A percentile compares a stretch with the other conserved stretches of the same genome.
Conservation (phyloP, 192 early-diverging fungal genomes). For the Fimicolochytrium jonesii region DNA sequence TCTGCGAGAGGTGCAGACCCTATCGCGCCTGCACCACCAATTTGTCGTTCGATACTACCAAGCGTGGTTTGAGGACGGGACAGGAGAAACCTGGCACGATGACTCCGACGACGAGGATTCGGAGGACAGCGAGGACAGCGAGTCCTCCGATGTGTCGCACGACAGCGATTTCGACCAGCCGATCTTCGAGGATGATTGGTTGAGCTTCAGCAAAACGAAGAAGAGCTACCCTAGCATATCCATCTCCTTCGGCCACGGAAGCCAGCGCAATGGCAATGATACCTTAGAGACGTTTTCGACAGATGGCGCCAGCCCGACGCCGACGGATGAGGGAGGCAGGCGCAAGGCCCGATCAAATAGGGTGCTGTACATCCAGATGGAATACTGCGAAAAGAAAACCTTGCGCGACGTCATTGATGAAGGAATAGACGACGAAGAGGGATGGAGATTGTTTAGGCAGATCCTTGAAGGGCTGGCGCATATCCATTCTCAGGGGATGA, state of each 20-base stretch:
- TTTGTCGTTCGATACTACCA: slow-evolving; percentile 84
- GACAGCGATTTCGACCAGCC: slow-evolving; percentile 26
- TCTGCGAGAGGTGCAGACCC: slow-evolving; percentile 83
- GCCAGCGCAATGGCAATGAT: background rate
- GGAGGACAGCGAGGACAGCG: slow-evolving; percentile 18
- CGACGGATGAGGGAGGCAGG: too few species aligned
- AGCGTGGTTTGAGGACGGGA: slow-evolving; percentile 82
- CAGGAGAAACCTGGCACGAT: slow-evolving; percentile 3
- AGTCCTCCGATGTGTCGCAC: slow-evolving; percentile 17
- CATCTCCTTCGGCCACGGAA: slow-evolving; percentile 34
- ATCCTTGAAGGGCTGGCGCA: slow-evolving; percentile 87
- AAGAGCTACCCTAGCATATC: slow-evolving; percentile 8
- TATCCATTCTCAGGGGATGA: slow-evolving; percentile 82
- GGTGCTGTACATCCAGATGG: slow-evolving; percentile 93
- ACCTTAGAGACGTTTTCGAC: background rate
- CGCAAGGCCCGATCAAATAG: slow-evolving; percentile 5
- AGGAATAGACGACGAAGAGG: slow-evolving; percentile 72
- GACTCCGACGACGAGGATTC: slow-evolving; percentile 37
- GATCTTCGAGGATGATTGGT: slow-evolving; percentile 36
- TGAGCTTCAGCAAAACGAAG: slow-evolving; percentile 10
- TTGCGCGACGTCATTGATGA: slow-evolving; percentile 75
- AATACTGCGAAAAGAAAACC: slow-evolving; percentile 95
- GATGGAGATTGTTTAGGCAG: slow-evolving; percentile 84
- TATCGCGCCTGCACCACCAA: slow-evolving; percentile 84
- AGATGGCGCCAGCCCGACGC: background rate